phyloP scores from a whole-genome alignment of 2,329 filamentous ascomycete genomes.

The Rugonectria rugulosa region DNA sequence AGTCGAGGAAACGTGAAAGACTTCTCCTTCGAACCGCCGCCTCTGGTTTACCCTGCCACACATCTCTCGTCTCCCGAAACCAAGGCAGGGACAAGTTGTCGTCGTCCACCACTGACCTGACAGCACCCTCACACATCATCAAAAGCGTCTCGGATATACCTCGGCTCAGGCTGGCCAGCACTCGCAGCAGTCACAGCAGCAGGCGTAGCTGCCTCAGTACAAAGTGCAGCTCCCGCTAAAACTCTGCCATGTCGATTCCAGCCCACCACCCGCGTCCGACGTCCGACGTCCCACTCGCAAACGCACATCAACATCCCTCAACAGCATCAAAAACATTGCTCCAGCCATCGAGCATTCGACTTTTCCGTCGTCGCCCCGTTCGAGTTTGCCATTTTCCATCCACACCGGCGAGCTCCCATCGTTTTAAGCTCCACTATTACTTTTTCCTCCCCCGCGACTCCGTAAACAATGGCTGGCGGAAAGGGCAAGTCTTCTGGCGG shows the following conservation, averaged over 20 bases:
- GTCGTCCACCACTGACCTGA: conserved; percentile 15
- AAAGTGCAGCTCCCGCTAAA: conserved; percentile 39
- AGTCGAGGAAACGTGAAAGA: conserved; percentile 30
- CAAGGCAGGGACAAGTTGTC: conserved; percentile 17
- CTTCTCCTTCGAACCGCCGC: conserved; percentile 23
- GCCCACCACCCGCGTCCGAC: conserved; percentile 34
- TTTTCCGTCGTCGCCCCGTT: conserved; percentile 30
- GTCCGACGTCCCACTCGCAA: conserved; percentile 16
- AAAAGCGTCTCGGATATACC: conserved; percentile 36
- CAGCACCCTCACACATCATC: conserved; percentile 30
- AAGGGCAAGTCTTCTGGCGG: conserved; percentile 94
- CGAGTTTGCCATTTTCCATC: conserved; percentile 31
- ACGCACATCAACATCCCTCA: conserved; percentile 32
- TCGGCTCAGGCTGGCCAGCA: conserved; percentile 31
- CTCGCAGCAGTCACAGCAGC: conserved; percentile 4
- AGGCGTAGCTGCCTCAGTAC: conserved; percentile 26
- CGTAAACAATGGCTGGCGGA: conserved; percentile 73
- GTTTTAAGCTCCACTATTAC: conserved; percentile 16
- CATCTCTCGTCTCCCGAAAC: conserved; percentile 1
- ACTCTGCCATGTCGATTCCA: conserved; percentile 38
- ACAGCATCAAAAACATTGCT: conserved; percentile 31
- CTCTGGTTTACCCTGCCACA: background rate
- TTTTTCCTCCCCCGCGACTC: conserved; percentile 31
- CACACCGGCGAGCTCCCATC: conserved; percentile 10
- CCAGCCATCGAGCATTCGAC: conserved; percentile 26